Evolutionary conservation across 371 early-diverging fungal species (phyloP), one percentile per base, ranked within the genome.

Genomic region (Sporodiniella umbellata): DNA sequence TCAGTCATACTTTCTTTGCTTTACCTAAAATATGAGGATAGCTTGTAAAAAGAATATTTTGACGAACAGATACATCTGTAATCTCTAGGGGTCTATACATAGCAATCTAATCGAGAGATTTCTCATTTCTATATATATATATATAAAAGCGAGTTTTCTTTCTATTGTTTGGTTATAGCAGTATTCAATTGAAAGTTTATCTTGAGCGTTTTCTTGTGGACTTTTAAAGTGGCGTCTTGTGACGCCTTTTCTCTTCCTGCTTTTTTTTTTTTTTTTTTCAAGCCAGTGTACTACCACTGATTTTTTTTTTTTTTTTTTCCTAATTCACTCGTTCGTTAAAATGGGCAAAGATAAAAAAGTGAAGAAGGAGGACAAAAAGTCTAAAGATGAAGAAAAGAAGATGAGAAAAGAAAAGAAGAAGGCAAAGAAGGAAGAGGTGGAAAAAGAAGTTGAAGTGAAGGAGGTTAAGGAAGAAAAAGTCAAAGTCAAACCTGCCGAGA

Each of bases 311-410:
- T 42, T 49, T 40, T 17, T 12, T 25, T 31, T 40, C 26, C 26
- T 17, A 38, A 14, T 26, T 25, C 19, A 25, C 15, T n/a, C 31
- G 5, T 42, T 21, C 18, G 23, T 31, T 5, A 53, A 10, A 4
- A 62, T 58, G 58, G 58, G 46, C 30, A 28, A 28, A 39, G 45
- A 48, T 10, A 28, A 28, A 10, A 28, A 28, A 10, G 30, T 28
- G 30, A 28, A 28, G 30, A 28, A 28, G 30, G 30, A 28, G 30
- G 30, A 28, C 10, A 28, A 28, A 10, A 28, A 28, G 10, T 28
- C 30, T 10, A 28, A 28, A 10, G 10, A 28, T 4, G 30, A 28
- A 28, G 30, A 28, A 28, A 28, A 28, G 30, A 28, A 28, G 39
- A 35, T 28, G 10, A 45, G 38, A 26, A 56, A 40, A 50, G 25